Conservation (phyloP, 768 basidiomycete genomes). For the Exsudoporus frostii region DNA sequence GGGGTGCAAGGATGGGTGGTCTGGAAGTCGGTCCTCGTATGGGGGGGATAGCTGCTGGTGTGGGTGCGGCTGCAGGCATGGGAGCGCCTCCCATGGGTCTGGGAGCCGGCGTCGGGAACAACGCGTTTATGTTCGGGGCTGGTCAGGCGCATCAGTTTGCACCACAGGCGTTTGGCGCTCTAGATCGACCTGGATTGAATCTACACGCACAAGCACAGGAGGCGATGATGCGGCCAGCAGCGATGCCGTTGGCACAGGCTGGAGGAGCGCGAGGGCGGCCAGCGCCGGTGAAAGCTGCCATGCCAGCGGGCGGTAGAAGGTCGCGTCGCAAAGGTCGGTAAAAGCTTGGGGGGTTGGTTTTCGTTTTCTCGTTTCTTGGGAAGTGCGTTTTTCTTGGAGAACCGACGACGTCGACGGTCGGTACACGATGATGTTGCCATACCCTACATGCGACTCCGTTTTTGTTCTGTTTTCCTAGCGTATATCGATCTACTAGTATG, state of each 20-base stretch:
- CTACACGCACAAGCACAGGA: background rate
- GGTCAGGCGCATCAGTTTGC: constrained; percentile 14
- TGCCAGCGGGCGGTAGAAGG: constrained; percentile 4
- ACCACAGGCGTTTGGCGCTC: background rate
- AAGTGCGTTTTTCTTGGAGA: background rate
- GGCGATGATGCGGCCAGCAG: background rate
- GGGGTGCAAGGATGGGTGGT: background rate
- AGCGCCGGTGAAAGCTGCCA: background rate
- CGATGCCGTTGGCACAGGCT: background rate
- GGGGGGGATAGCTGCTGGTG: background rate
- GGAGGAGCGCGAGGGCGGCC: background rate
- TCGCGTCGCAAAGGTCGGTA: constrained; percentile 10
- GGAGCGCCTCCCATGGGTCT: background rate
- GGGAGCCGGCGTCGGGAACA: background rate
- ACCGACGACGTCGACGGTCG: background rate
- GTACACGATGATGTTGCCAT: background rate
- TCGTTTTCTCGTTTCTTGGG: background rate
- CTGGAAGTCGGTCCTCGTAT: background rate
- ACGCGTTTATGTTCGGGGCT: constrained; percentile 17
- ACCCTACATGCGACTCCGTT: background rate
- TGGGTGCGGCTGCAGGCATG: background rate
- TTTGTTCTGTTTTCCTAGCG: background rate
- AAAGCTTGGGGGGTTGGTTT: background rate
- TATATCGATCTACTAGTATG: constrained; percentile 1
- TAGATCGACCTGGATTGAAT: background rate